phyloP scores from a whole-genome alignment of 1,139 yeast species.

The Geotrichum siamense region DNA sequence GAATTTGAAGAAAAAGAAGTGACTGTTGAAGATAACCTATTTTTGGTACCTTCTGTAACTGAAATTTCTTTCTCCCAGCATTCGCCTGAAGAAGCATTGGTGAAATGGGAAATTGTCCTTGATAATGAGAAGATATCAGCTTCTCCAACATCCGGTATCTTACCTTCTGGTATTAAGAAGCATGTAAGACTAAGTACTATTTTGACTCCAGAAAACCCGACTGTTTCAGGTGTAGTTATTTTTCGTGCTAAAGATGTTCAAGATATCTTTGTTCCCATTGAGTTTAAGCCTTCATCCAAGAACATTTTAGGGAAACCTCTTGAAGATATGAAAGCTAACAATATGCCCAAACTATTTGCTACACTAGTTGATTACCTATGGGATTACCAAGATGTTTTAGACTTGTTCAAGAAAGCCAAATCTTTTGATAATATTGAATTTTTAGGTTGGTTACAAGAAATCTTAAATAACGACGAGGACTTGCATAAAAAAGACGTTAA shows the following conservation, averaged over 20 bases:
- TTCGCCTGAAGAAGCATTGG: constrained; percentile 8
- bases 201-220: background rate
- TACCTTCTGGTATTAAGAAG: constrained; percentile 28
- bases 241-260: constrained; percentile 30
- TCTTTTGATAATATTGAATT: background rate
- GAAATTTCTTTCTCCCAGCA: constrained; percentile 13
- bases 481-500: background rate
- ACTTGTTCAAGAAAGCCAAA: constrained; percentile 1
- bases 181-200: constrained; percentile 5
- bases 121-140: constrained; percentile 14
- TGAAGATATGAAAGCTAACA: constrained; percentile 30
- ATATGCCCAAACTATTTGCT: constrained; percentile 32
- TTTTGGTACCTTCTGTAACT: constrained; percentile 18
- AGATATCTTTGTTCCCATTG: constrained; percentile 33
- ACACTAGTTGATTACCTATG: constrained; percentile 35
- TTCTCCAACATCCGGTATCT: constrained; percentile 22
- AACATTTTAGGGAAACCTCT: constrained; percentile 17
- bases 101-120: constrained; percentile 22
- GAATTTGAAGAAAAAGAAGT: constrained; percentile 29
- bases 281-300: constrained; percentile 26
- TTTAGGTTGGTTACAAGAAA: background rate
- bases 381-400: constrained; percentile 17
- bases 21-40: constrained; percentile 16
- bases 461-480: background rate
- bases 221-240: constrained; percentile 26